Base-by-base conservation (phyloP, 1,284 basidiomycete species). In the Phaffia rhodozyma region DNA sequence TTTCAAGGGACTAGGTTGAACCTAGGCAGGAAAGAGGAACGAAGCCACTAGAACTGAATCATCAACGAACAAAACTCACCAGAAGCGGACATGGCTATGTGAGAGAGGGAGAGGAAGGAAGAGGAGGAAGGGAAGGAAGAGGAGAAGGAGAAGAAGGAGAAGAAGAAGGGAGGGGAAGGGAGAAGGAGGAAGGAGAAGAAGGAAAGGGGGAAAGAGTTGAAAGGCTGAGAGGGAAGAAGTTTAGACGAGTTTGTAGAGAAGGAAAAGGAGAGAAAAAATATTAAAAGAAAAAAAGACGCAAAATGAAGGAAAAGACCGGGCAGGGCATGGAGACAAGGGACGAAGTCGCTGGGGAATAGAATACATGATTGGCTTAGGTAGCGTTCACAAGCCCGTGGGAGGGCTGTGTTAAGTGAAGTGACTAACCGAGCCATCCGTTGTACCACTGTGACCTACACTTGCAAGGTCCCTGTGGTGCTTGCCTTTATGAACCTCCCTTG, bases 261-360 rank as follows among this genome's bases (percentile, higher is more conserved):
- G 61, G 27, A 67, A 84, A 70, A 87, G 0, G 76, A 78, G 66
- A 74, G 72, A 73, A 68, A 67, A 1, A 67, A 67, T 0, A 58
- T 51, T 51, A 70, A 67, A 43, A 43, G 4, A 7, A 59, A 30
- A 51, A 20, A 50, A 21, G 7, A 21, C 34, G 25, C 25, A 57
- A 54, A 48, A 5, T n/a, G 6, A 23, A 34, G 21, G 3, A 27
- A 5, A 47, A 7, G 38, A 43, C 32, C 32, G 32, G 9, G 32
- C 38, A 16, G 13, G 13, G 38, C 38, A 43, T 11, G 38, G 13
- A 2, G 2, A 16, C 38, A 11, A 43, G 6, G 16, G 38, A 43
- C 7, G 16, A 7, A 43, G 38, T 2, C 32, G 32, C 5, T 64
- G 62, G 62, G 55, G 1, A 27, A 58, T 60, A 4, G 34, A 2